Percentiles rank a stretch among this genome's conserved stretches.
These are phyloP conservation scores for Mycena rebaudengoi DNA, from an alignment of 768 basidiomycete genomes.

Conservation along the genomic window DNA sequence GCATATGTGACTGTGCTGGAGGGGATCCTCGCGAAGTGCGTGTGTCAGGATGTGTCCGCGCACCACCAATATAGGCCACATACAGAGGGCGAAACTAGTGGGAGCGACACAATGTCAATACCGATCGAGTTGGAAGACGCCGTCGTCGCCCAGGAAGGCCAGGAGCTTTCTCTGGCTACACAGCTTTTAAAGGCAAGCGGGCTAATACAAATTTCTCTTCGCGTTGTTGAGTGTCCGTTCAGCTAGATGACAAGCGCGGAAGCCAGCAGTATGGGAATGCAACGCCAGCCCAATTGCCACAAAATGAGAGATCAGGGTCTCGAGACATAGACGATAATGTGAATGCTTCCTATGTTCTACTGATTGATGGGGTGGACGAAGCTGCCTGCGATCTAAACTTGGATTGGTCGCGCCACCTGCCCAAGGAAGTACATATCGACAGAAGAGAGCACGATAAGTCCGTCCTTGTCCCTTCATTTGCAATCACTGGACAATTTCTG, in stretches of 20 bases:
- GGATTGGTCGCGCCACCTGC: conserved; percentile 26
- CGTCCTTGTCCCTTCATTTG: neutral
- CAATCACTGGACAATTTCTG: neutral
- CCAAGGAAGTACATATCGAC: neutral
- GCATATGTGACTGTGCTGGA: conserved; percentile 14
- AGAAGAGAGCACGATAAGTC: conserved; percentile 31
- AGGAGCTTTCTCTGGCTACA: conserved; percentile 20
- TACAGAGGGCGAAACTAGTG: neutral
- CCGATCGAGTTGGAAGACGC: neutral
- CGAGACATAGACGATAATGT: neutral
- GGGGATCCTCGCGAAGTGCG: conserved; percentile 11
- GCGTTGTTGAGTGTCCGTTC: neutral
- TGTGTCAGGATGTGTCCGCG: conserved; percentile 19
- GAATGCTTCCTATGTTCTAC: conserved; percentile 15
- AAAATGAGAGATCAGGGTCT: neutral
- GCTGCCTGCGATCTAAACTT: conserved; percentile 8
- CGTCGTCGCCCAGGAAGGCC: conserved; percentile 18
- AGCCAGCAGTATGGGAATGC: conserved; percentile 13
- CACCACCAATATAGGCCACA: conserved; percentile 15
- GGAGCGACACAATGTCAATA: no score
- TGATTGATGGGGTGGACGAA: conserved; percentile 12
- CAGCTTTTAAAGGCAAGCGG: conserved; percentile 19
- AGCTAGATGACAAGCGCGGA: conserved; percentile 20
- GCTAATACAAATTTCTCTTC: neutral
- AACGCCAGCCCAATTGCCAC: conserved; percentile 2